Percentiles rank a stretch among this genome's conserved stretches.
phyloP scores from a whole-genome alignment of 306 rosid genomes.

The Pterocarpus macrocarpus region DNA sequence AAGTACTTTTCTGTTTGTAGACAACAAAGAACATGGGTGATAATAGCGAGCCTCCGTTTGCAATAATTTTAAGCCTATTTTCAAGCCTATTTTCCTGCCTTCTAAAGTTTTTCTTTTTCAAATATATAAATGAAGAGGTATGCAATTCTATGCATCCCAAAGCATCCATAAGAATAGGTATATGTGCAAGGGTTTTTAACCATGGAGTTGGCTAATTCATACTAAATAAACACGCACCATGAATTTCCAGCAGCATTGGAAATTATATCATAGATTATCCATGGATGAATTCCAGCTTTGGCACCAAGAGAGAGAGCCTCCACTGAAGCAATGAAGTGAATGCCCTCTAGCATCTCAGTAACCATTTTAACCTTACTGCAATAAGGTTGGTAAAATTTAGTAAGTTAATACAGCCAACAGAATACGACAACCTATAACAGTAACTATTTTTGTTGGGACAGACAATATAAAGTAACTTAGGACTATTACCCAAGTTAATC shows the following conservation, averaged over 20 bases:
- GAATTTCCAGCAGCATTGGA: constrained; percentile 98
- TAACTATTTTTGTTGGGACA: background rate
- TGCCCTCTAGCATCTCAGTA: constrained; percentile 79
- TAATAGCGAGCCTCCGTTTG: constrained; percentile 7
- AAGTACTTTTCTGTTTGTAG: constrained; percentile 14
- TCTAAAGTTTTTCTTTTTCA: background rate
- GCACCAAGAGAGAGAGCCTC: constrained; percentile 91
- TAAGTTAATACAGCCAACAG: constrained; percentile 28
- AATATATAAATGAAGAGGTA: constrained; percentile 5
- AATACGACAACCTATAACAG: constrained; percentile 25
- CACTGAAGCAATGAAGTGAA: constrained; percentile 83
- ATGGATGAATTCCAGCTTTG: constrained; percentile 89
- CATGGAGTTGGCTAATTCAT: constrained; percentile 25
- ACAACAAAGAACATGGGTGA: constrained; percentile 24
- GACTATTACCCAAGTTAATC: constrained; percentile 27
- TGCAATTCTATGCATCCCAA: constrained; percentile 12
- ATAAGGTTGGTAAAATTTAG: constrained; percentile 21
- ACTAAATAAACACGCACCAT: constrained; percentile 62
- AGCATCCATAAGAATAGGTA: constrained; percentile 25
- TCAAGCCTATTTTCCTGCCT: constrained; percentile 22
- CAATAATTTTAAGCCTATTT: constrained; percentile 4
- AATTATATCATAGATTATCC: constrained; percentile 86
- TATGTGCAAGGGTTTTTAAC: constrained; percentile 7
- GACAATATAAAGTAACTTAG: constrained; percentile 4
- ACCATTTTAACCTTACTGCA: constrained; percentile 83